These are phyloP conservation scores for Mycena crocata DNA, from an alignment of 768 basidiomycete species.

Conservation along the genomic window DNA sequence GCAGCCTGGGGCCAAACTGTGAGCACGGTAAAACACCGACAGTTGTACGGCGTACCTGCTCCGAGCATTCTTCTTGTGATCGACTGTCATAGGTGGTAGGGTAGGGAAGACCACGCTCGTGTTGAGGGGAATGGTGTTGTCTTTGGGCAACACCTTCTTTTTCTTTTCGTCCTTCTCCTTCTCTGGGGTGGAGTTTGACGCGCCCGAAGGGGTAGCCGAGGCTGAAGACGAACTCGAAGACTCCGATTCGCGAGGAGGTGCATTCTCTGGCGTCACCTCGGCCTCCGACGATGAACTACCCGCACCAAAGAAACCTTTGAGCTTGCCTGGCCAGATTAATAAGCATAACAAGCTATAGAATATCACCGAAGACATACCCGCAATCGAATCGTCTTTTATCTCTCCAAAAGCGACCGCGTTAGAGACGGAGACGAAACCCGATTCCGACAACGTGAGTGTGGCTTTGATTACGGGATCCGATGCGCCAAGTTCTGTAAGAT, in stretches of 20 bases:
- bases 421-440: slow-evolving; percentile 84
- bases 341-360: slow-evolving; percentile 18
- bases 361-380: slow-evolving; percentile 58
- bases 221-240: slow-evolving; percentile 45
- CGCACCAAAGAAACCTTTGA: slow-evolving; percentile 89
- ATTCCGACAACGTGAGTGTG: slow-evolving; percentile 84
- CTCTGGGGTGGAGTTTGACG: slow-evolving; percentile 51
- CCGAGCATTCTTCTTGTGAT: slow-evolving; percentile 80
- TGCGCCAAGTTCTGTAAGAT: slow-evolving; percentile 86
- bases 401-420: slow-evolving; percentile 86
- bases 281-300: slow-evolving; percentile 57
- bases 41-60: slow-evolving; percentile 65
- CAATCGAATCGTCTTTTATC: slow-evolving; percentile 82
- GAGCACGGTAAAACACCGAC: slow-evolving; percentile 12
- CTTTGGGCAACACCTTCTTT: slow-evolving; percentile 51
- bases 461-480: slow-evolving; percentile 89
- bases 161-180: slow-evolving; percentile 48
- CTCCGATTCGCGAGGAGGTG: slow-evolving; percentile 56
- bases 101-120: slow-evolving; percentile 73
- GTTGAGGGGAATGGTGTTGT: slow-evolving; percentile 76
- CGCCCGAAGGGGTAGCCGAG: slow-evolving; percentile 50
- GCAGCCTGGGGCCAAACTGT: slow-evolving; percentile 66
- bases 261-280: slow-evolving; percentile 55
- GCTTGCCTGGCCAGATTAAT: slow-evolving; percentile 63
- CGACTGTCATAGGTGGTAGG: slow-evolving; percentile 79